phyloP scores from a whole-genome alignment of 83 land plant species.

The Thuja plicata region DNA sequence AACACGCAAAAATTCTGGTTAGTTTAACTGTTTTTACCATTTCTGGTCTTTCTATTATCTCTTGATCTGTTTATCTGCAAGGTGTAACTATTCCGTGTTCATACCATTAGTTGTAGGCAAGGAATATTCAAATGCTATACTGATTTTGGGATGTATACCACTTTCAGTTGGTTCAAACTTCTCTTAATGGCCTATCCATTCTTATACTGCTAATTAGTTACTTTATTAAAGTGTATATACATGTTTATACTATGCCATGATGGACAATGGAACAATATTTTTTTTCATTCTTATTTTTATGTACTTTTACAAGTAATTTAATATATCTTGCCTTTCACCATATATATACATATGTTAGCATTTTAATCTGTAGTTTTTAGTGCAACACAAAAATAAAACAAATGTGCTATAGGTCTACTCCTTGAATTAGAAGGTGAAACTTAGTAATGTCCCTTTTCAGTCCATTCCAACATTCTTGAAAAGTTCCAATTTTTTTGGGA shows the following conservation, averaged over 20 bases:
- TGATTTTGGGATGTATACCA: neutral
- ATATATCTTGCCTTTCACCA: no score
- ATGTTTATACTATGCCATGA: neutral
- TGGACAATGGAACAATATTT: neutral
- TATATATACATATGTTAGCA: no score
- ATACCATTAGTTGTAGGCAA: neutral
- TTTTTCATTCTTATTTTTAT: no score
- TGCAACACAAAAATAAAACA: no score
- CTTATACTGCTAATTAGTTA: neutral
- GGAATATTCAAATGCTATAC: neutral
- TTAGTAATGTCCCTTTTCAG: no score
- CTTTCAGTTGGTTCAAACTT: neutral
- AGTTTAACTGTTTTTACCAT: neutral
- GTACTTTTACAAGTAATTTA: neutral
- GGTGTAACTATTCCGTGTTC: neutral
- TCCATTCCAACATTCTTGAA: no score
- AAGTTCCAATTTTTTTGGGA: no score
- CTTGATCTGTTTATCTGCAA: slow-evolving; percentile 1
- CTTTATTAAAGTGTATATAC: neutral
- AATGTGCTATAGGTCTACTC: no score
- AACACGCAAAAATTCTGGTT: neutral
- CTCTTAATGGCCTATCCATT: neutral
- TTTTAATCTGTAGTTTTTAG: no score
- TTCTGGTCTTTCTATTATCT: neutral
- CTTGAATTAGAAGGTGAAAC: no score